These are phyloP conservation scores for Aspergillus novofumigatus DNA, from an alignment of 2,329 filamentous ascomycete species.

Conservation along the genomic window DNA sequence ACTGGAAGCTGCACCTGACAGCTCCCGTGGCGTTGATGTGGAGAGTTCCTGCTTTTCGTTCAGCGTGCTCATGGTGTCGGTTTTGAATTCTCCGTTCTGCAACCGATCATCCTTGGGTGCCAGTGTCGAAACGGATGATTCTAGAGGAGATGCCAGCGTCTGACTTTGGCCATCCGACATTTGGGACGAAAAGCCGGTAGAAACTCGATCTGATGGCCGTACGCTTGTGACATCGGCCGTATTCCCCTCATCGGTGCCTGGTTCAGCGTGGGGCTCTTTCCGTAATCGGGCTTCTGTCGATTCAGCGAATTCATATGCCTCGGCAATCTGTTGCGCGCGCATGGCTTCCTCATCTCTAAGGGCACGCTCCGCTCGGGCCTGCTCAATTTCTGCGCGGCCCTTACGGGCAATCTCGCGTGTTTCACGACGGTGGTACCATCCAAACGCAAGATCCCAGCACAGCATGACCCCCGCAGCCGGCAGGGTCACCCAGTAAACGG, in stretches of 20 bases:
- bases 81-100: neutral
- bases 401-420: slow-evolving; percentile 59
- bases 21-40: neutral
- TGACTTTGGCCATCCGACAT: neutral
- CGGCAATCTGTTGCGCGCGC: neutral
- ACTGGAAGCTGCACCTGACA: neutral
- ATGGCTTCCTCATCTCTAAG: neutral
- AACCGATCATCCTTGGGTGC: neutral
- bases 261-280: neutral
- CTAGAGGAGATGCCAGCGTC: neutral
- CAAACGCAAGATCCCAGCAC: slow-evolving; percentile 61
- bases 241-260: neutral
- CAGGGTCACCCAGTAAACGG: slow-evolving; percentile 65
- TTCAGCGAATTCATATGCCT: neutral
- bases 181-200: neutral
- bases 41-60: neutral
- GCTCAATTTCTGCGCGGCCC: slow-evolving; percentile 50
- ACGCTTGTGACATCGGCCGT: neutral
- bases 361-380: slow-evolving; percentile 38
- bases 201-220: neutral
- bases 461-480: slow-evolving; percentile 67
- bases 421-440: slow-evolving; percentile 60
- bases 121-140: neutral
- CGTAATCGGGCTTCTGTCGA: neutral
- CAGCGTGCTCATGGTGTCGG: neutral